Percentiles rank a stretch among this genome's conserved stretches.
Evolutionary conservation across 108 stramenopile species (phyloP).

Genomic region (Conticribra guillardii): DNA sequence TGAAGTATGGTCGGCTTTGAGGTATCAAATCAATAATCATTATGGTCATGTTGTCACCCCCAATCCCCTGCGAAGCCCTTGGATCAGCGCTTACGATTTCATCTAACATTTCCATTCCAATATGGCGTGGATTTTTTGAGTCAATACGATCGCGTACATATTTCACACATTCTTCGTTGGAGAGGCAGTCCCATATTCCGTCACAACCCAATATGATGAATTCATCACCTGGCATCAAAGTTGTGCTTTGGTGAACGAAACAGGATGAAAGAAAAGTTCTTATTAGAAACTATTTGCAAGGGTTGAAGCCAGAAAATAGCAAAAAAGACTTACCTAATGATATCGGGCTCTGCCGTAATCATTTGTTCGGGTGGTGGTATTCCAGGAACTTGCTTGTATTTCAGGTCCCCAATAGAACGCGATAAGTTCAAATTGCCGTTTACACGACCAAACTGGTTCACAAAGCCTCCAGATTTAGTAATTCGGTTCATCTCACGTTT

Average conservation of each 20-base stretch:
- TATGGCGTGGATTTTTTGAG: conserved; percentile 63
- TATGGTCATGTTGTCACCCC: conserved; percentile 94
- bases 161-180: conserved; percentile 90
- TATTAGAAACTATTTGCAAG: too few relatives aligned
- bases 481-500: conserved; percentile 84
- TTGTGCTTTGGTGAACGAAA: conserved; percentile 27
- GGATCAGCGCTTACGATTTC: conserved; percentile 86
- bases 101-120: conserved; percentile 84
- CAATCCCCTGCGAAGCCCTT: conserved; percentile 89
- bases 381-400: conserved; percentile 92
- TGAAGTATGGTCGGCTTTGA: conserved; percentile 43
- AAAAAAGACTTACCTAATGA: conserved; percentile 60
- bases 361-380: conserved; percentile 81
- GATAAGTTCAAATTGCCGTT: conserved; percentile 96
- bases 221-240: conserved; percentile 70
- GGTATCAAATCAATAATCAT: conserved; percentile 89
- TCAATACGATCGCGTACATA: conserved; percentile 87
- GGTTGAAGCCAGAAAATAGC: too few relatives aligned
- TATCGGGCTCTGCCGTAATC: conserved; percentile 93
- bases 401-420: conserved; percentile 96
- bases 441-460: conserved; percentile 94
- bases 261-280: too few relatives aligned
- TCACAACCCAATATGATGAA: conserved; percentile 96
- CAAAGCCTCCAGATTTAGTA: conserved; percentile 87
- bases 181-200: conserved; percentile 97